These are phyloP conservation scores for Truncatella angustata DNA, from an alignment of 2,329 filamentous ascomycete species.

Conservation along the genomic window DNA sequence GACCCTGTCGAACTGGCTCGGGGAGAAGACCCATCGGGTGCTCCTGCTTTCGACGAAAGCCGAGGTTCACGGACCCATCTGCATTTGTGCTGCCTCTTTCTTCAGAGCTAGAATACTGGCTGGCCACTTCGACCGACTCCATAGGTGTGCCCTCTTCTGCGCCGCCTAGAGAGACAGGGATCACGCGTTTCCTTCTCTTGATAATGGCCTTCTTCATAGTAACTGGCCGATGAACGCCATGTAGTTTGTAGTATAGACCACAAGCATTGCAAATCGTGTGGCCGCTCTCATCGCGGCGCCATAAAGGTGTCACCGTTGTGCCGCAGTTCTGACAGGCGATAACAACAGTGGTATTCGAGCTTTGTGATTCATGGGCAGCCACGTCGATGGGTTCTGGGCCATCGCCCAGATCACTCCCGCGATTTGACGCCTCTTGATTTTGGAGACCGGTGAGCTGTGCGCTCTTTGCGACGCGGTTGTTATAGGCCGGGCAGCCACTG, in stretches of 20 bases:
- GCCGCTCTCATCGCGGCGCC: slow-evolving; percentile 89
- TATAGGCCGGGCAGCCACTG: slow-evolving; percentile 93
- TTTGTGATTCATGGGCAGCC: slow-evolving; percentile 40
- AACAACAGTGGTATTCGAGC: slow-evolving; percentile 60
- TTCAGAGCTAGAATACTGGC: slow-evolving; percentile 33
- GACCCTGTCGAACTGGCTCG: slow-evolving; percentile 41
- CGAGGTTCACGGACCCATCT: slow-evolving; percentile 64
- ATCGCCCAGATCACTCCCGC: slow-evolving; percentile 29
- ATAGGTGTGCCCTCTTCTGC: slow-evolving; percentile 41
- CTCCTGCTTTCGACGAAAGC: slow-evolving; percentile 48
- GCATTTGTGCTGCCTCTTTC: slow-evolving; percentile 58
- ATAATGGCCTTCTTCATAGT: slow-evolving; percentile 99
- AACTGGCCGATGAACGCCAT: slow-evolving; percentile 87
- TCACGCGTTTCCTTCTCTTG: slow-evolving; percentile 91
- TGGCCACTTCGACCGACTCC: slow-evolving; percentile 46
- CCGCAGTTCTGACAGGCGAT: slow-evolving; percentile 96
- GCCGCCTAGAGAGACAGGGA: slow-evolving; percentile 65
- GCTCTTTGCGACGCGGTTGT: slow-evolving; percentile 90
- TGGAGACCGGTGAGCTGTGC: slow-evolving; percentile 72
- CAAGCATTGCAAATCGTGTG: slow-evolving; percentile 99
- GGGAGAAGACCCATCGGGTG: slow-evolving; percentile 46
- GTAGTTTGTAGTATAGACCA: slow-evolving; percentile 93
- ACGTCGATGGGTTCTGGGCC: slow-evolving; percentile 47
- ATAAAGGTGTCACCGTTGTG: slow-evolving; percentile 93
- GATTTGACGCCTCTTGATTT: slow-evolving; percentile 32